Base-by-base conservation (phyloP, 306 rosid species). In the Cucumis melo region DNA sequence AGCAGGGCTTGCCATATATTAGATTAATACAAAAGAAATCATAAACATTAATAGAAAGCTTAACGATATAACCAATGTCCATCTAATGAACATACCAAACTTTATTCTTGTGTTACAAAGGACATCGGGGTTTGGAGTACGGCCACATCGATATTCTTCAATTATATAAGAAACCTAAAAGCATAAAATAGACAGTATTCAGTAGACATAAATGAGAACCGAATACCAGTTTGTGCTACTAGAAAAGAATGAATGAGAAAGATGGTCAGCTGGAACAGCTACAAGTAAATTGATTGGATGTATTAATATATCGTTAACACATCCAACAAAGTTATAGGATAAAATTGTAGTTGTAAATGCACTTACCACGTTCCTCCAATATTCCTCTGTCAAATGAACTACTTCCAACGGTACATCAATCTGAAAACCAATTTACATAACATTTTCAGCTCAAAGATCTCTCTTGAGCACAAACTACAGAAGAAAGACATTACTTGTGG, bases 51-150 rank as follows among this genome's bases (percentile, higher is more conserved):
- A 38, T 62, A 80, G 5, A 66, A 46, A 23, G 23, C n/a, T 36
- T 42, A 3, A 73, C 59, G 24, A 74, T 23, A 58, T 34, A 64
- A 8, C 56, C 8, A 16, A 51, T 50, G 77, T 14, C 48, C 27
- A 56, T 60, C 64, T 55, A 21, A 73, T 55, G 36, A 70, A 76
- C 88, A 57, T 90, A 94, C 98, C 97, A 50, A 94, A 91, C 84
- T 94, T 94, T 81, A 91, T 90, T 86, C 98, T 90, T 60, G 97
- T 90, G 87, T 94, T 94, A 83, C 98, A 94, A 24, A 94, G 97
- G 83, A 94, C 88, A 66, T 94, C 96, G 0, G 98, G 95, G 68
- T 94, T 94, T 24, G 98, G 97, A 61, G 97, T 94, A 51, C 92
- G 94, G 50, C 98, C 98, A 90, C 93, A 84, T 7, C 84, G 88